Base-by-base conservation (phyloP, 177 flowering plant genomes). In the Vitis hybrid region DNA sequence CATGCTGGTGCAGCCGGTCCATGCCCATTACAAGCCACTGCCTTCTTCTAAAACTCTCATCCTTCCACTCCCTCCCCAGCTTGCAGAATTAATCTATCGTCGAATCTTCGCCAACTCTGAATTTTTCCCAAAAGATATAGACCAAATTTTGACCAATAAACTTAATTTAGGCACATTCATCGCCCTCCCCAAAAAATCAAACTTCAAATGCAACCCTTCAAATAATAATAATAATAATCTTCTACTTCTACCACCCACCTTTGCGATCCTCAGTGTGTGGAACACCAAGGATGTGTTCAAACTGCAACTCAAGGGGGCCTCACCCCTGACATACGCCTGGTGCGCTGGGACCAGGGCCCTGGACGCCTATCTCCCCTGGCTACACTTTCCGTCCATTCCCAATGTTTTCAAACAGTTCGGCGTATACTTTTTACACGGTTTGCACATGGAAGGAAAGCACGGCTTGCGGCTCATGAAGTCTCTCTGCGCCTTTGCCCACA, bases 81-180 rank as follows among this genome's bases (percentile, higher is more conserved):
- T 80, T 2, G 82, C 93, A 35, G 83, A 70, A 52, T 60, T 78
- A 10, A 65, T 85, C 3, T 91, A 90, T 18, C 80, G 81, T 5
- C 78, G 74, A 21, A 18, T 82, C 15, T 87, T 91, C 63, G 67
- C 84, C 5, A 63, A 76, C 64, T 80, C 91, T 0, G 94, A 89
- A 65, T 85, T 89, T 73, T 90, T 87, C 80, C 90, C 94, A 0
- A 66, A 79, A 50, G 97, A 91, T 75, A 86, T 91, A 6, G 84
- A 78, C 18, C 19, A 27, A 0, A 67, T 91, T 51, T 70, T 91
- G 14, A 12, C 70, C 9, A 86, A 80, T 80, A 79, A 77, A 27
- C 89, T 87, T 76, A 87, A 69, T 65, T 68, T 88, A 65, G 97
- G 97, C 65, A 91, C 93, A 11, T 91, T 85, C 84, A 82, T 91